Conservation (phyloP, 1,139 yeast species). For the Suhomyces taliae region DNA sequence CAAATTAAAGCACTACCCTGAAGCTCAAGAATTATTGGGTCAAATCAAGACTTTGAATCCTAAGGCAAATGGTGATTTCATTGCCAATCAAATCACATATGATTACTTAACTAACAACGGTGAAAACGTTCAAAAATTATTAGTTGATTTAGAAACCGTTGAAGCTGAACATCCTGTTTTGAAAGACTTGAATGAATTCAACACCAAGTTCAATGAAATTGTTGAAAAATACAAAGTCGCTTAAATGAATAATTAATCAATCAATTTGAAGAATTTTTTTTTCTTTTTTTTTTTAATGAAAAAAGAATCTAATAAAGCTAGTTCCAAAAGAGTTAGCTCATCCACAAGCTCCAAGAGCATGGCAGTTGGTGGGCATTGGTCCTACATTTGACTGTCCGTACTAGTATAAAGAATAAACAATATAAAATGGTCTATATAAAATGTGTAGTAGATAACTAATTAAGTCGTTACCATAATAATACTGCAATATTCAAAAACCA, state of each 20-base stretch:
- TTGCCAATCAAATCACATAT: conserved; percentile 59
- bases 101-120: conserved; percentile 52
- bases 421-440: neutral
- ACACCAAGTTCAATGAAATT: conserved; percentile 54
- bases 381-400: neutral
- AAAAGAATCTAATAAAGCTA: neutral
- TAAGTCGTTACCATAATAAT: no score
- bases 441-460: neutral
- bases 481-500: no score
- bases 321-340: no score
- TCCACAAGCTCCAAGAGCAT: no score
- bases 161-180: conserved; percentile 54
- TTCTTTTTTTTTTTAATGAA: neutral
- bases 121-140: conserved; percentile 39
- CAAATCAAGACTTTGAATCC: conserved; percentile 40
- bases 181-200: conserved; percentile 52
- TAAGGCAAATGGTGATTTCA: conserved; percentile 45
- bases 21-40: conserved; percentile 47
- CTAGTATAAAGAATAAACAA: neutral
- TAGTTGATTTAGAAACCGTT: conserved; percentile 38
- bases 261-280: neutral
- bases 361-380: neutral
- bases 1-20: conserved; percentile 46
- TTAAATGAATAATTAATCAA: conserved; percentile 3
- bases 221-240: conserved; percentile 49